A percentile compares a stretch with the other conserved stretches of the same genome.
Evolutionary conservation across 2,329 filamentous ascomycete genomes (phyloP).

Genomic region (Pestalotiopsis fici): DNA sequence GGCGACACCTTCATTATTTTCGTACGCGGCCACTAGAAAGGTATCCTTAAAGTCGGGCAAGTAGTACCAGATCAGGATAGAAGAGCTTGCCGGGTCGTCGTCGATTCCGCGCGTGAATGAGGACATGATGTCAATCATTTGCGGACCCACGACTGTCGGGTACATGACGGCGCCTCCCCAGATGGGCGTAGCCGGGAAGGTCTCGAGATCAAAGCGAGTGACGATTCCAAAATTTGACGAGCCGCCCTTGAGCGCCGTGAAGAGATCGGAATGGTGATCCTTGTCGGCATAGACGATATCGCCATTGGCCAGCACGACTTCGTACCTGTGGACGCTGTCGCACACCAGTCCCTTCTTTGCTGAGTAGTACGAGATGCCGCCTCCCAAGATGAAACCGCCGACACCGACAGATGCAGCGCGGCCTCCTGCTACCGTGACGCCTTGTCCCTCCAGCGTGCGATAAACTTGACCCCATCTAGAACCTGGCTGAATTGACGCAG

Average conservation of each 20-base stretch:
- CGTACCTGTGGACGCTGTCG: constrained; percentile 35
- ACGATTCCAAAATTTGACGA: constrained; percentile 22
- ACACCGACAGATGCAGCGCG: constrained; percentile 19
- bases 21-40: background rate
- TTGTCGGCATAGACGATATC: constrained; percentile 14
- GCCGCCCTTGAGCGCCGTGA: constrained; percentile 35
- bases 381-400: constrained; percentile 20
- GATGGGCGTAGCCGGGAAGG: constrained; percentile 4
- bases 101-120: background rate
- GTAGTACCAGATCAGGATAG: constrained; percentile 1
- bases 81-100: background rate
- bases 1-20: too few relatives aligned
- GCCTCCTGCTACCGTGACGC: constrained; percentile 16
- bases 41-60: background rate
- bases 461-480: constrained; percentile 23
- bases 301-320: constrained; percentile 25
- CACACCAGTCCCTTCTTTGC: constrained; percentile 24
- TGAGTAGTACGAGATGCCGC: constrained; percentile 24
- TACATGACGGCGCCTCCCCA: background rate
- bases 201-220: constrained; percentile 15
- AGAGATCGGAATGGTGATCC: constrained; percentile 27
- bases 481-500: constrained; percentile 22
- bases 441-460: constrained; percentile 13
- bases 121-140: background rate
- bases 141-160: background rate